These are phyloP conservation scores for Penicillium sclerotiorum DNA, from an alignment of 2,329 filamentous ascomycete genomes.

Conservation along the genomic window DNA sequence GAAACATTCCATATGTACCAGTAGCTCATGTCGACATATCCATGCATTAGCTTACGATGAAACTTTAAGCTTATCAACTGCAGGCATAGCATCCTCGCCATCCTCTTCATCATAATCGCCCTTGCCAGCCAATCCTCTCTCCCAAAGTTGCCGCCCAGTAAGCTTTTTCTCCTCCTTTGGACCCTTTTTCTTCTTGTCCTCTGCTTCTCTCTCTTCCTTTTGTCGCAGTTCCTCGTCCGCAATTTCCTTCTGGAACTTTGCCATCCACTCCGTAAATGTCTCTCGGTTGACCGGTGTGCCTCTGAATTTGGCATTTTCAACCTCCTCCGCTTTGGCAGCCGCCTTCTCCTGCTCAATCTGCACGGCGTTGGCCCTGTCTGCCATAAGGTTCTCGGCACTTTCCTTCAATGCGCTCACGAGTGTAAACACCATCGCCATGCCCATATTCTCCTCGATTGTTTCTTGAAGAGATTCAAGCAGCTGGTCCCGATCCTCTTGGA, in stretches of 20 bases:
- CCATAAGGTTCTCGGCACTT: conserved; percentile 80
- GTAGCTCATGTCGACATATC: conserved; percentile 14
- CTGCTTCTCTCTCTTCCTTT: conserved; percentile 72
- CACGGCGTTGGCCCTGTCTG: conserved; percentile 68
- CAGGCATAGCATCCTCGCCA: conserved; percentile 60
- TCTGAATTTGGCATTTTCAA: conserved; percentile 96
- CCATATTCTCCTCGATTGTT: conserved; percentile 86
- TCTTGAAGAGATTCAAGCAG: conserved; percentile 72
- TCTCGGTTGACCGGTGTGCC: conserved; percentile 86
- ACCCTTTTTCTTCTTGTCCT: conserved; percentile 79
- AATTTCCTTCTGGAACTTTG: conserved; percentile 77
- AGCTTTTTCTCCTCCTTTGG: conserved; percentile 65
- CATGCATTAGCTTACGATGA: conserved; percentile 49
- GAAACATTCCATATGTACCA: background rate
- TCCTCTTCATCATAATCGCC: conserved; percentile 65
- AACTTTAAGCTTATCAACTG: conserved; percentile 72
- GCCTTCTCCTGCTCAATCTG: conserved; percentile 57
- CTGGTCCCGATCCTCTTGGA: conserved; percentile 74
- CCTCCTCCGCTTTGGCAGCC: conserved; percentile 69
- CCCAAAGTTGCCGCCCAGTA: conserved; percentile 77
- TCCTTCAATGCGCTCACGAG: conserved; percentile 87
- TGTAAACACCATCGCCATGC: conserved; percentile 97
- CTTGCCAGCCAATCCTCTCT: conserved; percentile 69
- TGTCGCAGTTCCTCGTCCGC: conserved; percentile 68
- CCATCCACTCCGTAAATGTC: conserved; percentile 81